phyloP scores from a whole-genome alignment of 257 asterid species.

The Solanum verrucosum region DNA sequence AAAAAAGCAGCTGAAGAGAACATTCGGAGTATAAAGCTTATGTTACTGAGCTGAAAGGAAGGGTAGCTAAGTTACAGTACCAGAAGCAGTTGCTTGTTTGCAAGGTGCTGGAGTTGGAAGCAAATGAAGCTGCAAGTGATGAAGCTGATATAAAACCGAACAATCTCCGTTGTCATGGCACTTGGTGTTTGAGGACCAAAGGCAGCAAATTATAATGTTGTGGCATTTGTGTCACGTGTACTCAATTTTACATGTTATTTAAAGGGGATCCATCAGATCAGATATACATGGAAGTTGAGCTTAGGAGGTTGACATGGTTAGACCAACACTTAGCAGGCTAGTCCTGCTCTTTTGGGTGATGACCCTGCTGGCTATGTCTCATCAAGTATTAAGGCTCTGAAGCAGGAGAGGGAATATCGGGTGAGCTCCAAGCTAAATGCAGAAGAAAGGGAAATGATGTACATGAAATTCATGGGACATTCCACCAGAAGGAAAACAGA shows the following conservation, averaged over 20 bases:
- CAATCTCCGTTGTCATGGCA: slow-evolving; percentile 61
- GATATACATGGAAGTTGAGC: slow-evolving; percentile 91
- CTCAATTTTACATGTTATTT: slow-evolving; percentile 74
- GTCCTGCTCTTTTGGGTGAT: slow-evolving; percentile 94
- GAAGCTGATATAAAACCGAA: slow-evolving; percentile 35
- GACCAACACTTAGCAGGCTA: slow-evolving; percentile 89
- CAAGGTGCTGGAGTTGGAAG: slow-evolving; percentile 91
- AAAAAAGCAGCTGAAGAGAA: slow-evolving; percentile 91
- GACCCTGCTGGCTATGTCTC: slow-evolving; percentile 85
- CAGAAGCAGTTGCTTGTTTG: slow-evolving; percentile 95
- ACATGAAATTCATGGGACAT: slow-evolving; percentile 65
- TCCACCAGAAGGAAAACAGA: slow-evolving; percentile 67
- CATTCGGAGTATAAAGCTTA: slow-evolving; percentile 78
- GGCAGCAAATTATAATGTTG: slow-evolving; percentile 78
- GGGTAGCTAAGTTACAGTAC: slow-evolving; percentile 92
- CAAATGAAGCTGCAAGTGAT: slow-evolving; percentile 51
- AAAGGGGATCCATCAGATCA: slow-evolving; percentile 80
- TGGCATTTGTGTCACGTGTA: slow-evolving; percentile 98
- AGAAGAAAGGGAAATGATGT: slow-evolving; percentile 77
- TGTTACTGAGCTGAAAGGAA: slow-evolving; percentile 84
- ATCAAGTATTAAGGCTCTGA: slow-evolving; percentile 80
- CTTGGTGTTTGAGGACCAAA: slow-evolving; percentile 62
- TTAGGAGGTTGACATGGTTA: slow-evolving; percentile 77
- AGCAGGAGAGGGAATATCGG: slow-evolving; percentile 87
- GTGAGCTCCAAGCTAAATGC: slow-evolving; percentile 58